phyloP scores from a whole-genome alignment of 2,329 filamentous ascomycete species.

The Didymosphaeria variabile region DNA sequence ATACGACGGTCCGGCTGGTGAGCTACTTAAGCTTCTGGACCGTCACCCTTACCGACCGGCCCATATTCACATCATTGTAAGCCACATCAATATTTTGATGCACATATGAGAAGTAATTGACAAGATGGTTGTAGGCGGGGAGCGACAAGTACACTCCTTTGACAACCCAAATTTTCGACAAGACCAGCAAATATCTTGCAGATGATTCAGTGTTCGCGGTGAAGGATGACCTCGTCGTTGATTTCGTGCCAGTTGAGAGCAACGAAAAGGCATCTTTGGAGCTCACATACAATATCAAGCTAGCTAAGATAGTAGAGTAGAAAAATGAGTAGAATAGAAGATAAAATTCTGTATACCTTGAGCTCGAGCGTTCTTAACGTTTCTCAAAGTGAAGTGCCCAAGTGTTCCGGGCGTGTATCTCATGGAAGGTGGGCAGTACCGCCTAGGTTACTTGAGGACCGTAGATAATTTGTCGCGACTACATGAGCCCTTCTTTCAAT shows the following conservation, averaged over 20 bases:
- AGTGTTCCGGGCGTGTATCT: no score
- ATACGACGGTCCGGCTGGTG: constrained; percentile 66
- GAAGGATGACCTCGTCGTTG: constrained; percentile 66
- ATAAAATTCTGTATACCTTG: no score
- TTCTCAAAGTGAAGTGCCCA: no score
- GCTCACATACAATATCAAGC: constrained; percentile 61
- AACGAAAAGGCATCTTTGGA: constrained; percentile 63
- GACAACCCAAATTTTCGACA: constrained; percentile 81
- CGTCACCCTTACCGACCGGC: constrained; percentile 69
- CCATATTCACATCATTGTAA: constrained; percentile 70
- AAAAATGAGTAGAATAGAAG: neutral
- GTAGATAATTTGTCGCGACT: no score
- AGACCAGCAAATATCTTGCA: constrained; percentile 68
- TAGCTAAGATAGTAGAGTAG: constrained; percentile 27
- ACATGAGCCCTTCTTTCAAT: no score
- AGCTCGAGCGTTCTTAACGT: no score
- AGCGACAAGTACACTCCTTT: constrained; percentile 68
- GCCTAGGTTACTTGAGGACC: no score
- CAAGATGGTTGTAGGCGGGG: constrained; percentile 58
- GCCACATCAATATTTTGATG: constrained; percentile 22
- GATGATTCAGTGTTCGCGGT: constrained; percentile 69
- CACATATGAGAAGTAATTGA: neutral
- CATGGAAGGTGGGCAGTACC: no score
- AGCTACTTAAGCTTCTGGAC: constrained; percentile 66
- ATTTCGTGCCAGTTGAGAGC: constrained; percentile 62